Evolutionary conservation across 2,329 filamentous ascomycete species (phyloP), one percentile per base, ranked within the genome.

Genomic region (Ceratocystis papillata): DNA sequence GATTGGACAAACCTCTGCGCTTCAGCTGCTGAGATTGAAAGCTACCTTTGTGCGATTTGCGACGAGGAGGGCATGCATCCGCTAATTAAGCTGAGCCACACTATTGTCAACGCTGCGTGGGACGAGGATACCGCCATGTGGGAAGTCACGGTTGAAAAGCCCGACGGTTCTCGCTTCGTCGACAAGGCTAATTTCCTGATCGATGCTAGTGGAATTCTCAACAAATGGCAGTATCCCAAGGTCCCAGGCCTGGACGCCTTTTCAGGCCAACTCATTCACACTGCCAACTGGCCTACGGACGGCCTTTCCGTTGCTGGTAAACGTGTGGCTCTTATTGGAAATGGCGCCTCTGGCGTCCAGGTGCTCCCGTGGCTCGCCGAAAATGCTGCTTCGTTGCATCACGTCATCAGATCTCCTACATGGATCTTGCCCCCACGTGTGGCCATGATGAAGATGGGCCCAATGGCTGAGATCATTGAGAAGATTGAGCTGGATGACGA

Each of bases 1-100:
- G 77, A 79, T 48, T 87, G 84, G 83, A 77, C 78, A 20, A 79
- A 79, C 65, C 83, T 85, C 71, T 85, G 82, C 70, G 77, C 81
- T 0, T 74, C 77, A 0, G 80, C 80, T 0, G 74, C 74, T 0
- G 83, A 87, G 71, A 86, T 87, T 53, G 76, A 78, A 50, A 73
- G 74, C 2, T 86, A 86, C 68, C 76, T 86, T 30, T 73, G 77
- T 63, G 70, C 70, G 5, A 73, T 81, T 41, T 79, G 77, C 67
- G 75, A 79, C n/a, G 79, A 81, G 20, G 79, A 80, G 68, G 70
- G 74, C 45, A 77, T 82, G 73, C 71, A 70, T 62, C 75, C 75
- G 46, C 71, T 70, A 15, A 79, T 82, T 71, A 79, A 76, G 72
- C 76, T 75, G 1, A 71, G 69, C 20, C 78, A 80, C 69, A 73